These are phyloP conservation scores for Dispira simplex DNA, from an alignment of 192 early-diverging fungal species.

Conservation along the genomic window DNA sequence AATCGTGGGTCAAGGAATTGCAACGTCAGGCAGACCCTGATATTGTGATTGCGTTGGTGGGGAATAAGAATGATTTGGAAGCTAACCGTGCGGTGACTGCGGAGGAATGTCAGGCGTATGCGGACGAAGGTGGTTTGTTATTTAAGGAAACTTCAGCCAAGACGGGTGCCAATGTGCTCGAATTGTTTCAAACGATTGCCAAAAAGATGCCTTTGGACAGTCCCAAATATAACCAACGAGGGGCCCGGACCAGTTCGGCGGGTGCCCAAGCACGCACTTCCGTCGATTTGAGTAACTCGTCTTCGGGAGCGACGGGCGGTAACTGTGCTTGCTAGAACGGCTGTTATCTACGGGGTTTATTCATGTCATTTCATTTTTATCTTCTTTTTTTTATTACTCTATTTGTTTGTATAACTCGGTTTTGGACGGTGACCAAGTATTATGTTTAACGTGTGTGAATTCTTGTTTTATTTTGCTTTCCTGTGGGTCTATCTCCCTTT, in stretches of 20 bases:
- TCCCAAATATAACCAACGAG: constrained; percentile 20
- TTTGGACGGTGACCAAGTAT: too few species aligned
- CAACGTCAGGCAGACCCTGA: constrained; percentile 56
- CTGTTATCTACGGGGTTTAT: too few species aligned
- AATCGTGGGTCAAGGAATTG: constrained; percentile 57
- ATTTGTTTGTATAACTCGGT: too few species aligned
- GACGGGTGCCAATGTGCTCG: constrained; percentile 39
- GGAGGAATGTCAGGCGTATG: constrained; percentile 49
- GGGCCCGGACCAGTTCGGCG: constrained; percentile 9
- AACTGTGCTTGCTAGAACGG: constrained; percentile 25
- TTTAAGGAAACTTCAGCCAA: constrained; percentile 59
- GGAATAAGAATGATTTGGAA: constrained; percentile 49
- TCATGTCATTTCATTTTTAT: too few species aligned
- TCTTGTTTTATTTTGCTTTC: too few species aligned
- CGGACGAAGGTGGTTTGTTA: constrained; percentile 39
- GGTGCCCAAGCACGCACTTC: constrained; percentile 2
- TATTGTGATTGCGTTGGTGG: constrained; percentile 56
- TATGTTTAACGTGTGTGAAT: too few species aligned
- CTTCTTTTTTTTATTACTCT: too few species aligned
- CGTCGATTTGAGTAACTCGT: neutral
- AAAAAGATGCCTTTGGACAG: constrained; percentile 49
- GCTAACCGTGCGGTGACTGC: constrained; percentile 48
- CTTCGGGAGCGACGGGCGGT: neutral
- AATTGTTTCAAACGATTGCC: constrained; percentile 43
- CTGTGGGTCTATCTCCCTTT: too few species aligned